Conservation (phyloP, 805 yeast species). For the Trichomonascus vanleenenianus region DNA sequence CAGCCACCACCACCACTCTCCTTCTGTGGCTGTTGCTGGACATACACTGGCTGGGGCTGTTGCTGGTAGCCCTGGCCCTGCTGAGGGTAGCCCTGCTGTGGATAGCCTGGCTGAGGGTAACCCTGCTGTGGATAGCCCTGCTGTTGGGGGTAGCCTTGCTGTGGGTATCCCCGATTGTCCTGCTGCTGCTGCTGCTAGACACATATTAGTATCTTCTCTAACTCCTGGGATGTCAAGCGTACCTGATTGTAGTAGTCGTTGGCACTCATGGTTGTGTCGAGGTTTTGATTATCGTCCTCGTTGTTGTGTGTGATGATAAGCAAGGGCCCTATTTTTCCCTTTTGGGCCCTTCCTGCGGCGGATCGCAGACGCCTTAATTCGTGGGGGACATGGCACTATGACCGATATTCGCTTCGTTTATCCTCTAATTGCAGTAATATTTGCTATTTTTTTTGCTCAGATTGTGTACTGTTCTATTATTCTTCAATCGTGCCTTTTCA, state of each 20-base stretch:
- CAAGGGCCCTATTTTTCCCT: not conserved
- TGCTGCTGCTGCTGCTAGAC: conserved; percentile 10
- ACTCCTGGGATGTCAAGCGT: not conserved
- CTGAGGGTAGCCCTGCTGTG: conserved; percentile 14
- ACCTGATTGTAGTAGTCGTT: conserved; percentile 18
- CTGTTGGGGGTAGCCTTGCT: conserved; percentile 11
- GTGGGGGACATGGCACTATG: too few species aligned
- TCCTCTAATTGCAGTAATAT: too few species aligned
- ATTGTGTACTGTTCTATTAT: too few species aligned
- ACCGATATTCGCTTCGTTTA: too few species aligned
- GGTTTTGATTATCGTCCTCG: too few species aligned
- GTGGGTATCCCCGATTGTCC: conserved; percentile 9
- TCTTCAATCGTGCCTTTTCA: too few species aligned
- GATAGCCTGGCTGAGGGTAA: conserved; percentile 13
- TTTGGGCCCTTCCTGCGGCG: not conserved
- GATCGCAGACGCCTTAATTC: too few species aligned
- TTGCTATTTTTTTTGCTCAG: too few species aligned
- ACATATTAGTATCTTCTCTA: not conserved
- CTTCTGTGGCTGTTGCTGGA: conserved; percentile 23
- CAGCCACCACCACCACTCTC: conserved; percentile 18
- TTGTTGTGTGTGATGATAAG: not conserved
- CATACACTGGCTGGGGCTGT: conserved; percentile 32
- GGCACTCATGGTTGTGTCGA: conserved; percentile 14
- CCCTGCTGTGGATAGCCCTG: conserved; percentile 10
- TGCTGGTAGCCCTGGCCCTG: conserved; percentile 19